Conservation (phyloP, 2,329 filamentous ascomycete genomes). For the Hypomyces perniciosus region DNA sequence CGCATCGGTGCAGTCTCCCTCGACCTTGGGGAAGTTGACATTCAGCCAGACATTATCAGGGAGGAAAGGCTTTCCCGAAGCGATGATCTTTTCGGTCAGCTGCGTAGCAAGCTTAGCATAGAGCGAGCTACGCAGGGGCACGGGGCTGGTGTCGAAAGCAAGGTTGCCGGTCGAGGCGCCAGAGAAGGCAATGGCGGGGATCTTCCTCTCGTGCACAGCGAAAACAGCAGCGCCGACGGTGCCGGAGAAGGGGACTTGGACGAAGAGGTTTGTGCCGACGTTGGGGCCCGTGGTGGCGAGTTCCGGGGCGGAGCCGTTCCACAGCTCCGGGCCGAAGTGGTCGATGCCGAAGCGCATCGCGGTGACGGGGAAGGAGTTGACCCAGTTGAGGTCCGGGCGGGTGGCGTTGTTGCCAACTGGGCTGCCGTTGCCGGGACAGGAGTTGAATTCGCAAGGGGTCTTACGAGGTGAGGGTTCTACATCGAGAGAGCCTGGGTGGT, state of each 20-base stretch:
- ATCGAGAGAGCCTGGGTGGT: conserved; percentile 42
- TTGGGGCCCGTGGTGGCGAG: conserved; percentile 63
- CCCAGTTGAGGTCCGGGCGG: conserved; percentile 59
- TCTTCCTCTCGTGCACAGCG: conserved; percentile 46
- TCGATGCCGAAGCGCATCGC: conserved; percentile 11
- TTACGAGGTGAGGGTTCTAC: conserved; percentile 40
- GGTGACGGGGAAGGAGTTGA: conserved; percentile 62
- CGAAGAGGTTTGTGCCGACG: conserved; percentile 50
- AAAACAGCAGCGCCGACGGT: conserved; percentile 61
- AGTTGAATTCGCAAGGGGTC: conserved; percentile 53
- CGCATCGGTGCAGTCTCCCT: conserved; percentile 42
- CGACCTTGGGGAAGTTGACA: conserved; percentile 59
- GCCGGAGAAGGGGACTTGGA: conserved; percentile 54
- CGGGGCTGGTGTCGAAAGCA: conserved; percentile 48
- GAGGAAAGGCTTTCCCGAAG: conserved; percentile 55
- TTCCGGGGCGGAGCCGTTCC: conserved; percentile 43
- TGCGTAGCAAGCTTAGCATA: conserved; percentile 59
- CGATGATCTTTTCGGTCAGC: conserved; percentile 50
- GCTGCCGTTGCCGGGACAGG: conserved; percentile 52
- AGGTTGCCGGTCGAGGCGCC: conserved; percentile 45
- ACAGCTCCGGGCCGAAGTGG: conserved; percentile 4
- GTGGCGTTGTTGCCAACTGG: conserved; percentile 52
- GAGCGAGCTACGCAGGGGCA: conserved; percentile 48
- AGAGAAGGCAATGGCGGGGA: conserved; percentile 65
- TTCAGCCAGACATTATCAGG: conserved; percentile 58